Percentiles rank a stretch among this genome's conserved stretches.
phyloP scores from a whole-genome alignment of 2,329 filamentous ascomycete species.

The Dactylellina parvicollis region DNA sequence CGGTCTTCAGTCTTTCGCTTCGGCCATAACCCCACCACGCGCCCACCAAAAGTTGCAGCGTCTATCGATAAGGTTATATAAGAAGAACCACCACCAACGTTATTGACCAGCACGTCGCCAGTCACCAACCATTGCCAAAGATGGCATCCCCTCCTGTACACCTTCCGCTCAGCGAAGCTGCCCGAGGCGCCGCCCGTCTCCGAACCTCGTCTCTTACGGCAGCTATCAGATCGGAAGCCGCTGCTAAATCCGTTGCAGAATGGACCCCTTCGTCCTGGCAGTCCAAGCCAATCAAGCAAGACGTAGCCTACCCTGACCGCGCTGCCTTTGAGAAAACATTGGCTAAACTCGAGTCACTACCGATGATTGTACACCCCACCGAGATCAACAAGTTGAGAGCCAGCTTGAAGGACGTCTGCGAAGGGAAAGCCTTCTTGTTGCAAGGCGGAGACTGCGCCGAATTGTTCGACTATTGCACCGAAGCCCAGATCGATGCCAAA shows the following conservation, averaged over 20 bases:
- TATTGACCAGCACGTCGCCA: too few species aligned
- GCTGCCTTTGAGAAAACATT: conserved; percentile 70
- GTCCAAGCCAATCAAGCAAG: conserved; percentile 80
- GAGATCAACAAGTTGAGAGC: conserved; percentile 84
- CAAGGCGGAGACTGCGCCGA: conserved; percentile 98
- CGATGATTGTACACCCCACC: conserved; percentile 79
- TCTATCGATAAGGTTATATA: too few species aligned
- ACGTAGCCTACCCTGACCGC: conserved; percentile 74
- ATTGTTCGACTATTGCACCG: conserved; percentile 90
- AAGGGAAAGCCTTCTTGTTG: conserved; percentile 89
- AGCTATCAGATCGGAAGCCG: conserved; percentile 25
- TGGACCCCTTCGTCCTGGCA: conserved; percentile 71
- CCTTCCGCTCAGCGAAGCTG: conserved; percentile 56
- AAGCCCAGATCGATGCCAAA: conserved; percentile 87
- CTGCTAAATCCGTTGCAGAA: conserved; percentile 34
- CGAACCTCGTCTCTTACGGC: conserved; percentile 45
- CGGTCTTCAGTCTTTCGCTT: too few species aligned
- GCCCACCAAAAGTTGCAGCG: too few species aligned
- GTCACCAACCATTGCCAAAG: neutral
- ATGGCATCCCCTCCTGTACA: conserved; percentile 55
- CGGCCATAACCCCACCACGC: too few species aligned
- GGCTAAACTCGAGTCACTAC: conserved; percentile 73
- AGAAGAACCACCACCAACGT: too few species aligned
- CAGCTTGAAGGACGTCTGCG: conserved; percentile 83
- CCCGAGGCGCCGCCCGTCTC: conserved; percentile 55